Base-by-base conservation (phyloP, 305 asterid species). In the Solanum aculeatissimum region DNA sequence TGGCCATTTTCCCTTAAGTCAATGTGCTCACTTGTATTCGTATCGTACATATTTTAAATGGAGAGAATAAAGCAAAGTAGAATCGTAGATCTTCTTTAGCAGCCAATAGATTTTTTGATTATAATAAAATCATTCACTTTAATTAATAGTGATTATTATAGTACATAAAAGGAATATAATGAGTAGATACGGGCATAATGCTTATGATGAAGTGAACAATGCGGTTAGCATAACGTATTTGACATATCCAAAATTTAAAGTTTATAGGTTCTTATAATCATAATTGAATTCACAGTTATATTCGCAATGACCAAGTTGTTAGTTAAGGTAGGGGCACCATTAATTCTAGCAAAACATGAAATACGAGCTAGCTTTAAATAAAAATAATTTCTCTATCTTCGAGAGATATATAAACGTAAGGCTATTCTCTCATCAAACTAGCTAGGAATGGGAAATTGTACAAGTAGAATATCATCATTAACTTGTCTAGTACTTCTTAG, bases 41-140 rank as follows among this genome's bases (percentile, higher is more conserved):
- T 58, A 80, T 62, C 68, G 7, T 58, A 80, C 51, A 81, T 58
- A 40, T 83, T 58, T 79, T 72, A 27, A 78, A 75, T 83, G 82
- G 77, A 68, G 84, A 70, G 86, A 86, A 86, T 86, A 83, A 86
- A 68, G 83, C 60, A 70, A 70, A 70, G 54, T 42, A 42, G 5
- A 70, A 70, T 10, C 32, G 21, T 29, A 62, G 63, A 45, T 9
- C 16, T 51, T 80, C 42, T 85, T 80, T 83, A 55, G 4, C 51
- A 18, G 77, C 51, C 19, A 68, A 38, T 18, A 11, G 2, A 4
- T 18, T 63, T 16, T 13, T 60, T 68, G 16, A 35, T 25, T 68
- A 68, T 15, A 32, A 68, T 70, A 42, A 15, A 70, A 70, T 70
- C 79, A 70, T 42, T 42, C 19, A 42, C 55, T 70, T 70, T 70